Evolutionary conservation across 352 stramenopile genomes (phyloP), one percentile per base, ranked within the genome.

Genomic region (Phytophthora idaei): DNA sequence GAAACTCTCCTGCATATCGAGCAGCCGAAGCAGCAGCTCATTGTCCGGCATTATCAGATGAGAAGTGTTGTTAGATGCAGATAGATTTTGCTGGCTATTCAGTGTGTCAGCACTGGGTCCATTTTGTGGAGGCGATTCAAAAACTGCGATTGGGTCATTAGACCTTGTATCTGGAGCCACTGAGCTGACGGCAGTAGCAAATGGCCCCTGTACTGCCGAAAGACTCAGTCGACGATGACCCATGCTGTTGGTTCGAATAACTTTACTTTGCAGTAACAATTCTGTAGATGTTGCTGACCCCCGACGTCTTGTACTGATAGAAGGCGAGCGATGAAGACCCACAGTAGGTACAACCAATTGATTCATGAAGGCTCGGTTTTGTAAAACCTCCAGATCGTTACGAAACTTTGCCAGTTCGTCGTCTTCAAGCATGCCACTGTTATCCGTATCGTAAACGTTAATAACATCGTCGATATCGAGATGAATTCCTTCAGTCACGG

Each of bases 381-480:
- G 85, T 10, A 93, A 44, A 56, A 88, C 74, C 37, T 93, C 83
- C 8, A 93, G 69, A 61, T 93, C 85, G 31, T 84, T 70, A 12
- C 81, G 76, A 57, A 93, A 91, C 14, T 83, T 83, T 5, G 69
- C 75, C n/a, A 93, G 72, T 50, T 90, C 85, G 7, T 90, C 80
- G 56, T 92, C 83, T 56, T 93, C 83, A 4, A 93, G 73, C 67
- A 85, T 90, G 10, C 85, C 85, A 59, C 77, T 93, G 56, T 89
- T 90, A 62, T 93, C 79, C 0, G 78, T 87, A 60, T 93, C 85
- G 67, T 93, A 93, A 17, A 93, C 83, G 49, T 79, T 81, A 60
- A 93, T 92, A 41, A 93, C 74, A 34, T 92, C 85, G 61, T 93
- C 83, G 31, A 91, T 85, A 54, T 90, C 74, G 3, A 93, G 69